These are phyloP conservation scores for Boletus huronensis DNA, from an alignment of 768 basidiomycete genomes.

Conservation along the genomic window DNA sequence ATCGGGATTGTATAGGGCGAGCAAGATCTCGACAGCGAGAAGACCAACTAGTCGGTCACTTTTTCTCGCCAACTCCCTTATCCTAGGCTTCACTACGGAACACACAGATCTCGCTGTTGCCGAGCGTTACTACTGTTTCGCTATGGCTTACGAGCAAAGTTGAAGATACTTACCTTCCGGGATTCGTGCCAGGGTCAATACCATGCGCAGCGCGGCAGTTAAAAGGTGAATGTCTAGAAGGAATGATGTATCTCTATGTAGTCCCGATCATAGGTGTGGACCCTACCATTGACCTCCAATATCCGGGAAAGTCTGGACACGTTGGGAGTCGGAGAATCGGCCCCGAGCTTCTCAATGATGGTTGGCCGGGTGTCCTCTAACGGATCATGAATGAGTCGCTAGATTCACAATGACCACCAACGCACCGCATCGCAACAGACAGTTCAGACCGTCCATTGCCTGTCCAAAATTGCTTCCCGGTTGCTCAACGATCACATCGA, in stretches of 20 bases:
- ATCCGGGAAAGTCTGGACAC: conserved; percentile 13
- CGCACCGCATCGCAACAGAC: conserved; percentile 18
- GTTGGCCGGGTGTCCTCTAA: conserved; percentile 11
- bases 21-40: conserved; percentile 20
- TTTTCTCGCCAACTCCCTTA: conserved; percentile 14
- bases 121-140: not conserved
- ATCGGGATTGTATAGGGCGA: conserved; percentile 7
- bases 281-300: conserved; percentile 15
- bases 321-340: not conserved
- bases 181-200: conserved; percentile 15
- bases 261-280: too few species aligned
- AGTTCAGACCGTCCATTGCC: conserved; percentile 23
- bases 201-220: conserved; percentile 18
- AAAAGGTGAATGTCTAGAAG: conserved; percentile 11
- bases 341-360: conserved; percentile 8
- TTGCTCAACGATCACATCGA: conserved; percentile 10
- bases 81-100: conserved; percentile 7
- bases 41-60: conserved; percentile 10
- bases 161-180: conserved; percentile 11
- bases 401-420: not conserved
- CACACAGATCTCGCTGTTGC: not conserved
- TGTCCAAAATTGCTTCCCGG: conserved; percentile 10
- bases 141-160: not conserved
- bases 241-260: not conserved
- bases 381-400: not conserved